A percentile compares a stretch with the other conserved stretches of the same genome.
These are phyloP conservation scores for Sphagnum tenellum DNA, from an alignment of 225 moss, liverwort and hornwort species.

Conservation along the genomic window DNA sequence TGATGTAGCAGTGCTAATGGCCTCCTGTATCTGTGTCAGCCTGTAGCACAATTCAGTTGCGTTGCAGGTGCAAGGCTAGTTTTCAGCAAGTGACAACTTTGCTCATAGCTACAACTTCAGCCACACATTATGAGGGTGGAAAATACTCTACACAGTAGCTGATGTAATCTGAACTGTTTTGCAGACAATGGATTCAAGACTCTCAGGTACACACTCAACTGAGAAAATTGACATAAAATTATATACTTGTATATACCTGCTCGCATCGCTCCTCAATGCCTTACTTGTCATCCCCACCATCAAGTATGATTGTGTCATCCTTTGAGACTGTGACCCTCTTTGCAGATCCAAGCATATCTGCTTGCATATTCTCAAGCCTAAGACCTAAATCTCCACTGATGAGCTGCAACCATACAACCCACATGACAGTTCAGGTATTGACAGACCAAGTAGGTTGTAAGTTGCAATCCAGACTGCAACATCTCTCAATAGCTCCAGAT, in stretches of 20 bases:
- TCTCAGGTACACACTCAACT: too few species aligned
- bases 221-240: too few species aligned
- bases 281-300: slow-evolving; percentile 74
- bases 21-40: slow-evolving; percentile 62
- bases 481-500: too few species aligned
- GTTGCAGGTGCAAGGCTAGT: neutral
- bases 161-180: too few species aligned
- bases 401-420: slow-evolving; percentile 30
- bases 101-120: too few species aligned
- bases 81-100: too few species aligned
- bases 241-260: slow-evolving; percentile 30
- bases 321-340: slow-evolving; percentile 92
- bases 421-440: neutral
- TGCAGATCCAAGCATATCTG: slow-evolving; percentile 72
- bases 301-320: slow-evolving; percentile 88
- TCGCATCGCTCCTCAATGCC: slow-evolving; percentile 77
- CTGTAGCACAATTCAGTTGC: neutral
- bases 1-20: slow-evolving; percentile 64
- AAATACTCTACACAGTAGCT: too few species aligned
- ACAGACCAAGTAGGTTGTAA: too few species aligned
- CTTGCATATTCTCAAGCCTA: slow-evolving; percentile 63
- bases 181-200: too few species aligned
- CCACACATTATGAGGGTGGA: too few species aligned
- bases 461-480: too few species aligned
- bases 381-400: slow-evolving; percentile 77